Conservation (phyloP, 1,284 basidiomycete genomes). For the Leccinum proximum region DNA sequence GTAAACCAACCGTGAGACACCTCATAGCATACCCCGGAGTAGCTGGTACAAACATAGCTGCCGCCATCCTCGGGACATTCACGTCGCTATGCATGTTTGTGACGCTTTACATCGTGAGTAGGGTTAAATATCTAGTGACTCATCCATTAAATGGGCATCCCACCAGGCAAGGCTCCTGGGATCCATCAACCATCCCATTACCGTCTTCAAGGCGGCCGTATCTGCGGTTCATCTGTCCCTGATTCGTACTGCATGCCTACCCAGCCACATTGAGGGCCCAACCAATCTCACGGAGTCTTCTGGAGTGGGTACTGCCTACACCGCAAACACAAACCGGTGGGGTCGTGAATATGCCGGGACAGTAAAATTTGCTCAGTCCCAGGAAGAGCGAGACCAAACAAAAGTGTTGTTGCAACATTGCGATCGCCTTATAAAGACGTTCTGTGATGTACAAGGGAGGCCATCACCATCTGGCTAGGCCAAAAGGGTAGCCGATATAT, state of each 20-base stretch:
- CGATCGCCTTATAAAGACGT: slow-evolving; percentile 39
- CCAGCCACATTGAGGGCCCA: slow-evolving; percentile 14
- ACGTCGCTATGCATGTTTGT: slow-evolving; percentile 52
- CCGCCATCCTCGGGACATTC: slow-evolving; percentile 45
- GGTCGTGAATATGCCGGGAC: slow-evolving; percentile 52
- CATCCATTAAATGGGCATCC: slow-evolving; percentile 1
- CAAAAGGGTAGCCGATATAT: background rate
- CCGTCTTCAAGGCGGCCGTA: slow-evolving; percentile 59
- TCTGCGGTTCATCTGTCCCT: slow-evolving; percentile 58
- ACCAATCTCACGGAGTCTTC: slow-evolving; percentile 9
- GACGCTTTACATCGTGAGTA: slow-evolving; percentile 70
- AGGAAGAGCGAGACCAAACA: slow-evolving; percentile 39
- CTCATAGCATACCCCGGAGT: slow-evolving; percentile 75
- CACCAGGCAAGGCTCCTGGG: slow-evolving; percentile 63
- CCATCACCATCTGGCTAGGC: slow-evolving; percentile 13
- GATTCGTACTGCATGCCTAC: slow-evolving; percentile 35
- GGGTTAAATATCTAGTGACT: background rate
- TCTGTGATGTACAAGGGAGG: slow-evolving; percentile 29
- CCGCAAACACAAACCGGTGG: slow-evolving; percentile 52
- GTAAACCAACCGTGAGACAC: slow-evolving; percentile 46
- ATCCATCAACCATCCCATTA: slow-evolving; percentile 61
- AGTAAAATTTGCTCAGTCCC: slow-evolving; percentile 48
- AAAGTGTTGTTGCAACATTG: slow-evolving; percentile 49
- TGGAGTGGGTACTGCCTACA: slow-evolving; percentile 40
- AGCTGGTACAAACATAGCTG: slow-evolving; percentile 64